Evolutionary conservation across 805 yeast species (phyloP).

Genomic region (Yamadazyma ubonensis): DNA sequence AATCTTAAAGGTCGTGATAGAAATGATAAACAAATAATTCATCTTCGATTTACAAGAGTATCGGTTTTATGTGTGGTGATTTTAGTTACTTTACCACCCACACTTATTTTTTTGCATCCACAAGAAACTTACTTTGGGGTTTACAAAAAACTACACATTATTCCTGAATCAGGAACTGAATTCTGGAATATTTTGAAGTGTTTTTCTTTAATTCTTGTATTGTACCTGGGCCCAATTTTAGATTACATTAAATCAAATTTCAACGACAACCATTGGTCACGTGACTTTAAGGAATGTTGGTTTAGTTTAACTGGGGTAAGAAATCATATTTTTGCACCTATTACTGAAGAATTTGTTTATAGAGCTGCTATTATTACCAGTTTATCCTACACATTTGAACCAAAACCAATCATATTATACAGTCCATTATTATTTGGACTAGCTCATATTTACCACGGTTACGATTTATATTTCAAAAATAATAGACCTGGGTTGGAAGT

Average conservation of each 20-base stretch:
- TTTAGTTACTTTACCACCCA: slow-evolving; percentile 1
- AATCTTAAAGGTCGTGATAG: slow-evolving; percentile 27
- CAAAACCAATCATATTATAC: slow-evolving; percentile 22
- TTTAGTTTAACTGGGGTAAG: slow-evolving; percentile 45
- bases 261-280: slow-evolving; percentile 1
- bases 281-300: slow-evolving; percentile 16
- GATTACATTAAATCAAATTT: slow-evolving; percentile 23
- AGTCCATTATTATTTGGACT: slow-evolving; percentile 71
- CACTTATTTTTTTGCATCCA: not conserved
- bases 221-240: slow-evolving; percentile 51
- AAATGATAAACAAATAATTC: slow-evolving; percentile 44
- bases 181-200: not conserved
- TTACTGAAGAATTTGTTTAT: slow-evolving; percentile 75
- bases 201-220: slow-evolving; percentile 22
- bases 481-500: not conserved
- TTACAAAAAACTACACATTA: not conserved
- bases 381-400: slow-evolving; percentile 16
- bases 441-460: slow-evolving; percentile 78
- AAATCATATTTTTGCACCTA: slow-evolving; percentile 67
- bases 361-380: slow-evolving; percentile 45
- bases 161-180: not conserved
- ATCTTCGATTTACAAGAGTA: slow-evolving; percentile 40
- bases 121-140: not conserved
- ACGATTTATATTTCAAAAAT: slow-evolving; percentile 31
- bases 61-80: slow-evolving; percentile 24